Evolutionary conservation across 2,329 filamentous ascomycete species (phyloP), one percentile per base, ranked within the genome.

Genomic region (Pestalotiopsis sp.): DNA sequence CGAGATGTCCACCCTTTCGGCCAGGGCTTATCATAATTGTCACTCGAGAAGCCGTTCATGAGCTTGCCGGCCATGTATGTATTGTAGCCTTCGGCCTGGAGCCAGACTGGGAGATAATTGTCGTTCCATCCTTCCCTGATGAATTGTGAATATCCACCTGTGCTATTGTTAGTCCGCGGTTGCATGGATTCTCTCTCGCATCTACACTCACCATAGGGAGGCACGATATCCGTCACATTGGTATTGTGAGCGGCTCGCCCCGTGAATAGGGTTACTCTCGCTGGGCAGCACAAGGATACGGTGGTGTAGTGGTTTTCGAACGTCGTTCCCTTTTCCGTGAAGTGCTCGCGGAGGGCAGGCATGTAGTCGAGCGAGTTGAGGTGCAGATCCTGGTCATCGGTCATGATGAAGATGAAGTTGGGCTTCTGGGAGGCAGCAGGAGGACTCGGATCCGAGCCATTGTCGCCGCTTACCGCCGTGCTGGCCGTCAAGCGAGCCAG

Each of bases 231-330:
- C 1, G 89, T 91, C 3, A 91, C 87, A 74, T 91, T 90, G 1
- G 88, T 90, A 70, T 90, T 90, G 71, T 91, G 89, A 2, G 88
- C 86, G 11, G 86, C 83, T 72, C 83, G 84, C 2, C 88, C 88
- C 0, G 88, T 90, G 83, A 84, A 87, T 11, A 90, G 75, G 45
- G 82, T 86, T 2, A 89, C 88, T 17, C 88, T 80, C 0, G 86
- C 88, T 0, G 87, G 87, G 72, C 87, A 90, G 74, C 87, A 90
- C 1, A 88, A 70, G 0, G 87, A 79, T 1, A 87, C 83, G 0
- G 88, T 90, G 68, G 87, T 88, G 67, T 85, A 90, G 72, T 90
- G 88, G 38, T 82, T 84, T 23, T 78, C 77, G 70, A 86, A 91
- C 2, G 81, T 82, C 0, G 86, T 88, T 0, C 88, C 88, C 68